These are phyloP conservation scores for Conringia planisiliqua DNA, from an alignment of 345 rosid species.

Conservation along the genomic window DNA sequence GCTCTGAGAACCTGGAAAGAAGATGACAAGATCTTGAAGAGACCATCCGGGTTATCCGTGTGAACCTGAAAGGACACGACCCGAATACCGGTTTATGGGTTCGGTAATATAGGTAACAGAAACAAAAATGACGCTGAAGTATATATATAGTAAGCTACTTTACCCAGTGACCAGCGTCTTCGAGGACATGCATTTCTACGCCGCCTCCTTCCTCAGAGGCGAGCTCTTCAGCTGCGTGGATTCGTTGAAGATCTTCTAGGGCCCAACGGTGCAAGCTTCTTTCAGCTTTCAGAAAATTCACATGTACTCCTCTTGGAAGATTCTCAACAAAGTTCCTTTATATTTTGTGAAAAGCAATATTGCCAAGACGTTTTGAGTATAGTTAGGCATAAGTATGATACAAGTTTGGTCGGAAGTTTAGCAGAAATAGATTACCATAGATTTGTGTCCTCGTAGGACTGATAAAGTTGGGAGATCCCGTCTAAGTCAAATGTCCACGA, in stretches of 20 bases:
- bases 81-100: not conserved
- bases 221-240: conserved; percentile 87
- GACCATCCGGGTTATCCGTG: conserved; percentile 92
- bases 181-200: conserved; percentile 94
- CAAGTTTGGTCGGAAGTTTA: not conserved
- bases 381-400: not conserved
- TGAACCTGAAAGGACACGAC: conserved; percentile 54
- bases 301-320: conserved; percentile 82
- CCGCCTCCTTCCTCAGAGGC: conserved; percentile 89
- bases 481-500: conserved; percentile 84
- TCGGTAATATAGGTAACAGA: not conserved
- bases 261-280: conserved; percentile 99
- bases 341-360: conserved; percentile 8
- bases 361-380: conserved; percentile 3
- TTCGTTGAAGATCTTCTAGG: conserved; percentile 81
- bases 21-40: conserved; percentile 79
- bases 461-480: conserved; percentile 75
- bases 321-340: conserved; percentile 81
- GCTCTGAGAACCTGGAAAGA: conserved; percentile 58
- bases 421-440: conserved; percentile 52
- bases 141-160: not conserved
- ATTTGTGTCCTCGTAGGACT: conserved; percentile 86
- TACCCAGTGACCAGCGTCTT: conserved; percentile 99
- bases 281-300: conserved; percentile 91
- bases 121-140: conserved; percentile 10